Conservation (phyloP, 306 rosid species). For the Luffa aegyptiaca region DNA sequence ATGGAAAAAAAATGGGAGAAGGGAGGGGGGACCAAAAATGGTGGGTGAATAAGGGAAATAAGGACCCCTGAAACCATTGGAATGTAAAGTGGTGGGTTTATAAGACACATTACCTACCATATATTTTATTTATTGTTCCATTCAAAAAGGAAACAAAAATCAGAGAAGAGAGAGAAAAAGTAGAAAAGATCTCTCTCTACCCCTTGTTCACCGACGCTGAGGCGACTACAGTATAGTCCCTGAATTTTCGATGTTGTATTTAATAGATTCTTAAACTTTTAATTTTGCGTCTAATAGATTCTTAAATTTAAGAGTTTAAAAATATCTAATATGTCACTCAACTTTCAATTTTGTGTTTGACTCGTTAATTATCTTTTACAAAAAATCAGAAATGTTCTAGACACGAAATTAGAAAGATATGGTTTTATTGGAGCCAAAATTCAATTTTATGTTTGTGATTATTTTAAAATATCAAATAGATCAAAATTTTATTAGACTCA, state of each 20-base stretch:
- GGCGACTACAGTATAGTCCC: not conserved
- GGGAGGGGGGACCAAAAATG: not conserved
- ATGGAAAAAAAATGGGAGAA: not conserved
- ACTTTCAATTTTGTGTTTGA: too few relatives aligned
- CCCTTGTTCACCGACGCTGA: not conserved
- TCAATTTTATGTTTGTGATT: too few relatives aligned
- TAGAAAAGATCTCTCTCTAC: not conserved
- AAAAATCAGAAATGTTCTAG: too few relatives aligned
- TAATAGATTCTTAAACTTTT: too few relatives aligned
- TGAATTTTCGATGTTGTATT: not conserved
- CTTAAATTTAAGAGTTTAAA: too few relatives aligned
- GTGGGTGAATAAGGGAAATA: not conserved
- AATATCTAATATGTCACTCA: too few relatives aligned
- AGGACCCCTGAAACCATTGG: not conserved
- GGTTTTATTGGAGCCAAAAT: too few relatives aligned
- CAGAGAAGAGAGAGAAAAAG: not conserved
- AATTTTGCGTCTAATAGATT: too few relatives aligned
- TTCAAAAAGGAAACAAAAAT: not conserved
- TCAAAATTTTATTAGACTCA: too few relatives aligned
- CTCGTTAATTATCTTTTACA: too few relatives aligned
- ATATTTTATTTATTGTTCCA: not conserved
- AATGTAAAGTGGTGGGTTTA: constrained; percentile 13
- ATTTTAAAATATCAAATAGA: too few relatives aligned
- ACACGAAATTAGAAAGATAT: too few relatives aligned
- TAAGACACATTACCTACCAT: constrained; percentile 12